phyloP scores from a whole-genome alignment of 345 rosid species.

The Ceriops zippeliana region DNA sequence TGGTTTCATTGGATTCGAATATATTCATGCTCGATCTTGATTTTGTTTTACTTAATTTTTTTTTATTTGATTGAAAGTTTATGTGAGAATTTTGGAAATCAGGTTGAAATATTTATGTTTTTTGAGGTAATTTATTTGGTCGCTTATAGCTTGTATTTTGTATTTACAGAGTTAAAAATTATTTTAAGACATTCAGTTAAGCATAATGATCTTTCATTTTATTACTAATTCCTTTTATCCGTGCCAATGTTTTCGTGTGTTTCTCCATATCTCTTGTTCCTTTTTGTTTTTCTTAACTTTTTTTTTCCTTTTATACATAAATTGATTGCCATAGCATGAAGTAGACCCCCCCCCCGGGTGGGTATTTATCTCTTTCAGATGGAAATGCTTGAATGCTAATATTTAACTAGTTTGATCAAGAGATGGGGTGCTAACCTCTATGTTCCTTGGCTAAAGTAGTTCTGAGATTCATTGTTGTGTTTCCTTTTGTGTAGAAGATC shows the following conservation, averaged over 20 bases:
- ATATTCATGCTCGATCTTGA: conserved; percentile 5
- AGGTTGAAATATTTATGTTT: neutral
- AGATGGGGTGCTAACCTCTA: neutral
- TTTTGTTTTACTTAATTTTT: neutral
- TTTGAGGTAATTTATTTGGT: neutral
- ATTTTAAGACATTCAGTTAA: no score
- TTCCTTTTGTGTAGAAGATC: conserved; percentile 2
- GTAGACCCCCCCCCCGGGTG: no score
- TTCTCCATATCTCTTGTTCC: no score
- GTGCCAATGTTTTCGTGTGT: no score
- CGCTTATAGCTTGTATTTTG: neutral
- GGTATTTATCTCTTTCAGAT: neutral
- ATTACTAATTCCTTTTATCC: neutral
- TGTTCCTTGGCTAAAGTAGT: neutral
- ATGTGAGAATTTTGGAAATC: neutral
- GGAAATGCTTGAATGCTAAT: neutral
- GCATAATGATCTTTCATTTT: neutral
- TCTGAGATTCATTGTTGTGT: neutral
- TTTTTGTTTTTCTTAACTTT: neutral
- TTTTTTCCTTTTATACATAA: neutral
- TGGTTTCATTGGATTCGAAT: conserved; percentile 19
- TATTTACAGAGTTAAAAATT: no score
- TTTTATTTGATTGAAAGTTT: neutral
- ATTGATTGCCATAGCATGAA: no score
- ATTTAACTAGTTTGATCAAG: neutral